These are phyloP conservation scores for Pichia californica DNA, from an alignment of 805 yeast species.

Conservation along the genomic window DNA sequence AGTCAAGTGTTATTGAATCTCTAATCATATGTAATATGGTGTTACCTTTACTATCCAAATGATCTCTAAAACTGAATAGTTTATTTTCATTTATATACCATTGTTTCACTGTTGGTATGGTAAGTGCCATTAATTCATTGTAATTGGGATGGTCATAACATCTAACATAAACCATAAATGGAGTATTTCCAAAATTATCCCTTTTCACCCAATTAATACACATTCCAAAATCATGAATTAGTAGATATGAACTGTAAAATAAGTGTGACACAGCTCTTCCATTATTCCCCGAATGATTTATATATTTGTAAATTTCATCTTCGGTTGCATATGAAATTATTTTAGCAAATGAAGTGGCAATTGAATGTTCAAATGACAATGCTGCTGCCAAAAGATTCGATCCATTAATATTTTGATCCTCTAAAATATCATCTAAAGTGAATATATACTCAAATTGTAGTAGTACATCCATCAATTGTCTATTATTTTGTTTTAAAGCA, in stretches of 20 bases:
- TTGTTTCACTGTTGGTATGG: conserved; percentile 37
- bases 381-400: conserved; percentile 57
- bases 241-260: conserved; percentile 47
- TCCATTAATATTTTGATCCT: conserved; percentile 51
- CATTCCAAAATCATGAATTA: conserved; percentile 49
- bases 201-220: conserved; percentile 61
- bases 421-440: conserved; percentile 59
- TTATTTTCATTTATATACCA: conserved; percentile 34
- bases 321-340: conserved; percentile 35
- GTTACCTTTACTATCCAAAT: conserved; percentile 68
- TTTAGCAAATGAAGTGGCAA: conserved; percentile 36
- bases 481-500: conserved; percentile 47
- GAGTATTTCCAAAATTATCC: conserved; percentile 69
- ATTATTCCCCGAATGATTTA: conserved; percentile 43
- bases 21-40: conserved; percentile 68
- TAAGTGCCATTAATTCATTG: conserved; percentile 37
- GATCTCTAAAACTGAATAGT: conserved; percentile 46
- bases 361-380: conserved; percentile 40
- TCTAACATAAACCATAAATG: conserved; percentile 66
- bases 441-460: conserved; percentile 42
- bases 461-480: conserved; percentile 39
- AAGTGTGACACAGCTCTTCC: conserved; percentile 70
- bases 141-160: conserved; percentile 76
- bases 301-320: conserved; percentile 42
- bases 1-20: conserved; percentile 36